Evolutionary conservation across 495 filamentous ascomycete genomes (phyloP).

Genomic region (Tuber microsphaerosporum): DNA sequence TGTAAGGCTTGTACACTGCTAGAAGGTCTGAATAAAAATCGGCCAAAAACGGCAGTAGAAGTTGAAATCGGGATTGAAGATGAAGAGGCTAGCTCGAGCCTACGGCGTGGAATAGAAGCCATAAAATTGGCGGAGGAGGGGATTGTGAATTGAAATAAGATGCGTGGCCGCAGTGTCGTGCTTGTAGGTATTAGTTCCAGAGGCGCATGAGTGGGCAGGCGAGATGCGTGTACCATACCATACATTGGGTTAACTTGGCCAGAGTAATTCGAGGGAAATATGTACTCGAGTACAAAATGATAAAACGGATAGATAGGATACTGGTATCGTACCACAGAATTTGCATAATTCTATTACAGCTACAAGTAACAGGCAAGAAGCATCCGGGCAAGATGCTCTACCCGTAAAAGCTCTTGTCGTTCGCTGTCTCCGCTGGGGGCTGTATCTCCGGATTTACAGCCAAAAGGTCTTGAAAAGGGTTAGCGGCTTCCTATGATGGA

Average conservation of each 20-base stretch:
- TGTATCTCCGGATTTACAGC: no score
- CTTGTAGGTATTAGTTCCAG: not conserved
- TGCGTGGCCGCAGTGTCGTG: not conserved
- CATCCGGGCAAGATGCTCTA: no score
- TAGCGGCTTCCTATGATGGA: no score
- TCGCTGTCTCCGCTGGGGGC: no score
- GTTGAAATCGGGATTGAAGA: conserved; percentile 43
- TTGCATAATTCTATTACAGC: not conserved
- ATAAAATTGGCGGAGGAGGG: not conserved
- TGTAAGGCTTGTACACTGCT: conserved; percentile 91
- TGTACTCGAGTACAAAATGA: not conserved
- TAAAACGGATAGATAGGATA: not conserved
- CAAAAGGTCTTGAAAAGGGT: no score
- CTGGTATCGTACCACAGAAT: not conserved
- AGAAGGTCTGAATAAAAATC: conserved; percentile 84
- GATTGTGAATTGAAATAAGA: not conserved
- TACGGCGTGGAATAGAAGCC: not conserved
- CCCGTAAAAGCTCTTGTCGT: no score
- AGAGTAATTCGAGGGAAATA: not conserved
- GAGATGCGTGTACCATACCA: not conserved
- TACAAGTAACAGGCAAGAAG: no score
- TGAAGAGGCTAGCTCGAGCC: not conserved
- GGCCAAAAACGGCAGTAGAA: conserved; percentile 68
- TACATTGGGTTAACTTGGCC: not conserved
- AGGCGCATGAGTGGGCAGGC: not conserved